These are phyloP conservation scores for Microdochium nivale DNA, from an alignment of 2,329 filamentous ascomycete species.

Conservation along the genomic window DNA sequence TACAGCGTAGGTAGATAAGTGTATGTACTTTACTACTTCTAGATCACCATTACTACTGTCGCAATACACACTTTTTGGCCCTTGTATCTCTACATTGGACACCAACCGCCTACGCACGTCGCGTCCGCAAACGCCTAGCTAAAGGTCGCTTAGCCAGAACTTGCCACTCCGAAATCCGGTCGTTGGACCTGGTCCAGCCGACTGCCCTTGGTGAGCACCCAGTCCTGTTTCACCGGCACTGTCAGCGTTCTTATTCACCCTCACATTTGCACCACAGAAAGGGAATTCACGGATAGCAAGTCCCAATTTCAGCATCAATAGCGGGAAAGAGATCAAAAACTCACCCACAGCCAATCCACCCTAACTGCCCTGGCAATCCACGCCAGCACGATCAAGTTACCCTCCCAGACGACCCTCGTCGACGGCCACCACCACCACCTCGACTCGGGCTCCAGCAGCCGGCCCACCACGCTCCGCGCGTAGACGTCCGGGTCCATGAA, in stretches of 20 bases:
- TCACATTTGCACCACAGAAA: slow-evolving; percentile 1
- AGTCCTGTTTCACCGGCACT: slow-evolving; percentile 2
- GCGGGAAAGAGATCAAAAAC: background rate
- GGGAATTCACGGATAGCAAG: slow-evolving; percentile 10
- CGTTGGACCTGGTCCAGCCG: slow-evolving; percentile 2
- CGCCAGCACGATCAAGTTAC: background rate
- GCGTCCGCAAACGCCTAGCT: too few relatives aligned
- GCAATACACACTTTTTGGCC: too few relatives aligned
- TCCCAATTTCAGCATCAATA: background rate
- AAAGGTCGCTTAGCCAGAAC: too few relatives aligned
- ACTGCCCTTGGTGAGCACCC: slow-evolving; percentile 1
- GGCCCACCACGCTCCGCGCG: slow-evolving; percentile 10
- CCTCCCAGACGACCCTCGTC: background rate
- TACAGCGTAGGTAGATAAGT: too few relatives aligned
- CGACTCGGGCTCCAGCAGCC: slow-evolving; percentile 8
- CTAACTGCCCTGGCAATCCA: background rate
- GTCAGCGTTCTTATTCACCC: background rate
- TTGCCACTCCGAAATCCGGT: background rate
- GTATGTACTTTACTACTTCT: too few relatives aligned
- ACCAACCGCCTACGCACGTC: too few relatives aligned
- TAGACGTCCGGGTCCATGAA: slow-evolving; percentile 10
- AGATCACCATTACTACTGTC: too few relatives aligned
- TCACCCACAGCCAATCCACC: background rate
- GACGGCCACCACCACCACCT: slow-evolving; percentile 4
- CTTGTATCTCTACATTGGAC: too few relatives aligned